These are phyloP conservation scores for Thalassia testudinum DNA, from an alignment of 116 monocot species.

Conservation along the genomic window DNA sequence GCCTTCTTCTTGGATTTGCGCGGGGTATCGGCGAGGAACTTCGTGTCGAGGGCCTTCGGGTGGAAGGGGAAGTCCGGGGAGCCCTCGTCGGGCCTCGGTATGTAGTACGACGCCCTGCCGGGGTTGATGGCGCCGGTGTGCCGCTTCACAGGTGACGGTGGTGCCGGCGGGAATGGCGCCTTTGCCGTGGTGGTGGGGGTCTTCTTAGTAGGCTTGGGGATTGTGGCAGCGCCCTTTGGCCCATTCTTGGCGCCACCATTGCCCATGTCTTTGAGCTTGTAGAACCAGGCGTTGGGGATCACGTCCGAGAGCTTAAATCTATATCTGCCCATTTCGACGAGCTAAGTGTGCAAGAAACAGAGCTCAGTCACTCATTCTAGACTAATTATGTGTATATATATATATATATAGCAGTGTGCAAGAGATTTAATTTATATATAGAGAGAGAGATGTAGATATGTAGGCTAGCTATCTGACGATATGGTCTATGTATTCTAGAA, in stretches of 20 bases:
- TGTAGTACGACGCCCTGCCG: constrained; percentile 65
- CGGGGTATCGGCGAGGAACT: constrained; percentile 20
- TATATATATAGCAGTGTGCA: too few relatives aligned
- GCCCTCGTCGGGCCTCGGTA: constrained; percentile 10
- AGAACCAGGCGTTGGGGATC: constrained; percentile 86
- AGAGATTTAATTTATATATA: too few relatives aligned
- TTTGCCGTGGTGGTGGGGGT: too few relatives aligned
- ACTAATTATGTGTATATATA: too few relatives aligned
- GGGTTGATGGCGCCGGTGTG: constrained; percentile 12
- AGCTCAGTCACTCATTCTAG: too few relatives aligned
- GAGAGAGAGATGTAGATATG: too few relatives aligned
- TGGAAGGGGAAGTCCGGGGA: constrained; percentile 11
- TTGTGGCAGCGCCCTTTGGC: background rate
- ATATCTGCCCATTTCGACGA: constrained; percentile 80
- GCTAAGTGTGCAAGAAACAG: too few relatives aligned
- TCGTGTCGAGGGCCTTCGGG: constrained; percentile 29
- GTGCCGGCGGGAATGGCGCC: constrained; percentile 1
- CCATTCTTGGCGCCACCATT: background rate
- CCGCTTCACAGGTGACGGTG: background rate
- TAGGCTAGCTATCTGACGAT: too few relatives aligned
- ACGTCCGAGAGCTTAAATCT: constrained; percentile 60
- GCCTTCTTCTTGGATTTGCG: constrained; percentile 24
- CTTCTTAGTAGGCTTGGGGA: background rate
- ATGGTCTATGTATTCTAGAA: too few relatives aligned
- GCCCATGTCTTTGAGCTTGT: constrained; percentile 72